phyloP scores from a whole-genome alignment of 2,329 filamentous ascomycete genomes.

The Elsinoe australis region DNA sequence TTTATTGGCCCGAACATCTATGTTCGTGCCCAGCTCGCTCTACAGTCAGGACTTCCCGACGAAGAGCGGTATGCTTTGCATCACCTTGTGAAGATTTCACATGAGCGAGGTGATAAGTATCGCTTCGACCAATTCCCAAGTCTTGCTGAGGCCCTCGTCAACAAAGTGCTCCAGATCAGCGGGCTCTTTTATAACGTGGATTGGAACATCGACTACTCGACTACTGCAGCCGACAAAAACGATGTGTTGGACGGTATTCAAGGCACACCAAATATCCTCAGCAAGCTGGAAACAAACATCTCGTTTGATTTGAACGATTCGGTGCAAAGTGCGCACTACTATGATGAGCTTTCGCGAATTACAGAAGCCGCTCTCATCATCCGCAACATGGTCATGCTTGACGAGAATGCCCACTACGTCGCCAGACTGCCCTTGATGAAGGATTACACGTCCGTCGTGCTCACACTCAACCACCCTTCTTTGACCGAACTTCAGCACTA shows the following conservation, averaged over 20 bases:
- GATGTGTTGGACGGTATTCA: conserved; percentile 55
- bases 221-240: conserved; percentile 42
- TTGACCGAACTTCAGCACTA: conserved; percentile 84
- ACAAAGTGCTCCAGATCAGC: conserved; percentile 73
- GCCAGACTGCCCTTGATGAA: conserved; percentile 66
- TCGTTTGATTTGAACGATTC: conserved; percentile 54
- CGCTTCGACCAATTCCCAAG: conserved; percentile 87
- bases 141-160: conserved; percentile 77
- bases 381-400: conserved; percentile 90
- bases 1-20: conserved; percentile 77
- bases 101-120: conserved; percentile 90
- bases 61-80: conserved; percentile 92
- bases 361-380: conserved; percentile 83
- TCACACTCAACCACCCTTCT: conserved; percentile 68
- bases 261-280: conserved; percentile 64
- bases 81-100: conserved; percentile 91
- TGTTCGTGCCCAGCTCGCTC: conserved; percentile 72
- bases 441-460: conserved; percentile 73
- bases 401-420: conserved; percentile 79
- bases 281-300: conserved; percentile 59
- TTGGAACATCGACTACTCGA: conserved; percentile 69
- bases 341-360: conserved; percentile 64
- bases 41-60: conserved; percentile 68
- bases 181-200: conserved; percentile 72
- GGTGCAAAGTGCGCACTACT: conserved; percentile 63